Evolutionary conservation across 345 rosid species (phyloP).

Genomic region (Diplotaxis tenuifolia): DNA sequence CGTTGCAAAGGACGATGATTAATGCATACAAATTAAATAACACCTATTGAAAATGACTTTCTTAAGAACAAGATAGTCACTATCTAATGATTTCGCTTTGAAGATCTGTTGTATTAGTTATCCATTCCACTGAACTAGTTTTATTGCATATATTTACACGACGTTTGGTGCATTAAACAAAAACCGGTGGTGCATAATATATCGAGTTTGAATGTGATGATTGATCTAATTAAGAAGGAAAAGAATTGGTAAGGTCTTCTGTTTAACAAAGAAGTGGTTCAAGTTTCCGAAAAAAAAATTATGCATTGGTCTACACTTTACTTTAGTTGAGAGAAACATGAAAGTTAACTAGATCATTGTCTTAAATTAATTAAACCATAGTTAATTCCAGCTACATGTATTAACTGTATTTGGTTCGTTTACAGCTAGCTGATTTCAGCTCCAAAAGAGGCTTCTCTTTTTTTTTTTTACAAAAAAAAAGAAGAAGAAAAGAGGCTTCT

Average conservation of each 20-base stretch:
- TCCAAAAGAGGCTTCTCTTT: background rate
- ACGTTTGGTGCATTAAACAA: background rate
- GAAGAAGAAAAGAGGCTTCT: background rate
- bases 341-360: background rate
- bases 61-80: background rate
- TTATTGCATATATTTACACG: no score
- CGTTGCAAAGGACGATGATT: background rate
- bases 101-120: background rate
- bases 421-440: slow-evolving; percentile 1
- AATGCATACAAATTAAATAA: background rate
- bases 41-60: background rate
- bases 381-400: background rate
- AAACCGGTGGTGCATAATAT: background rate
- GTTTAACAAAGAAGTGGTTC: background rate
- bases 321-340: background rate
- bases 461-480: no score
- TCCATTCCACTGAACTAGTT: background rate
- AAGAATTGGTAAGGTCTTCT: background rate
- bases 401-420: background rate
- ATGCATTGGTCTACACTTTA: background rate
- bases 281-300: background rate
- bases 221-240: background rate
- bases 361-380: background rate
- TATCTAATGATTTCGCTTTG: background rate
- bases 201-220: background rate